A percentile compares a stretch with the other conserved stretches of the same genome.
Conservation (phyloP, 306 rosid species). For the Fragaria iinumae region DNA sequence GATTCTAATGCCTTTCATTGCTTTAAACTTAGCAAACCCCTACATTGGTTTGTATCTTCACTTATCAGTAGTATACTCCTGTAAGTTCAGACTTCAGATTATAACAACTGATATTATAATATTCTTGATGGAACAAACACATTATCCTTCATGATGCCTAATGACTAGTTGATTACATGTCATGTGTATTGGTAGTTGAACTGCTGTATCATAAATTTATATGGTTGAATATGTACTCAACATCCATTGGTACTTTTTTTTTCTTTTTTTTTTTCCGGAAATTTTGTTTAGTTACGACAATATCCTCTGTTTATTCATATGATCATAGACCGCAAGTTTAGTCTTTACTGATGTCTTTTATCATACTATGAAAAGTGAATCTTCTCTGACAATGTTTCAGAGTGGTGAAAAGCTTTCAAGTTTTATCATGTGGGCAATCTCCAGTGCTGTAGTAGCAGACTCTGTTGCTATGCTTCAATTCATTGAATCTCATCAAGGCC, state of each 20-base stretch:
- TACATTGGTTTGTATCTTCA: background rate
- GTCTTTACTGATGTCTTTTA: background rate
- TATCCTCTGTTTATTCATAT: background rate
- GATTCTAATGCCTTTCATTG: background rate
- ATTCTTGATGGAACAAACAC: background rate
- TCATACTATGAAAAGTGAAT: slow-evolving; percentile 12
- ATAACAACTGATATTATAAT: background rate
- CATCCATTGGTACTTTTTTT: background rate
- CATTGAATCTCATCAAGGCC: slow-evolving; percentile 33
- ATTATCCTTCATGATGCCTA: background rate
- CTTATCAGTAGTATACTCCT: background rate
- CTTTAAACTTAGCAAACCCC: background rate
- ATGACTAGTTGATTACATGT: background rate
- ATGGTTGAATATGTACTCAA: background rate
- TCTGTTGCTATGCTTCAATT: slow-evolving; percentile 36
- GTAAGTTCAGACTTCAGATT: background rate
- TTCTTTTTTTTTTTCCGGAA: background rate
- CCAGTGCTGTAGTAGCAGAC: slow-evolving; percentile 53
- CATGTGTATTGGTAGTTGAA: background rate
- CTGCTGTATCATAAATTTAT: background rate
- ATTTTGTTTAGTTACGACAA: background rate
- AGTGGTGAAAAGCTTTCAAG: slow-evolving; percentile 52
- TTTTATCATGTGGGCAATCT: slow-evolving; percentile 68
- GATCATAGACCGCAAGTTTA: background rate
- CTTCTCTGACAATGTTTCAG: slow-evolving; percentile 37